A percentile compares a stretch with the other conserved stretches of the same genome.
Conservation (phyloP, 1,284 basidiomycete species). For the Microbotryomycetes sp. region DNA sequence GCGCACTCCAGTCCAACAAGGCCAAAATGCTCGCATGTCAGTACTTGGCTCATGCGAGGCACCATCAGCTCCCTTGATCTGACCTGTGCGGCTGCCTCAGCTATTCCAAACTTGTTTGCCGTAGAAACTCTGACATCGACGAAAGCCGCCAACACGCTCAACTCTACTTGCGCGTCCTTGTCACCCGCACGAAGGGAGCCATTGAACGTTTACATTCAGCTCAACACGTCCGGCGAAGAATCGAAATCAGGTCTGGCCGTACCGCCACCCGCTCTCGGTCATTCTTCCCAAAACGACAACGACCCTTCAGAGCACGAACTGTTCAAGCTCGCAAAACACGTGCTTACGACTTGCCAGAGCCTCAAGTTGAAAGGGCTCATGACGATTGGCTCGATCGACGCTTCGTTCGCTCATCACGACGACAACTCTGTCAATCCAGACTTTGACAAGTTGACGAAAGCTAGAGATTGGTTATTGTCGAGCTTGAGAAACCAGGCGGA, state of each 20-base stretch:
- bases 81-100: conserved; percentile 44
- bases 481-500: conserved; percentile 38
- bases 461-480: conserved; percentile 51
- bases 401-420: conserved; percentile 52
- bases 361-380: conserved; percentile 79
- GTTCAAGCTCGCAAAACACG: conserved; percentile 59
- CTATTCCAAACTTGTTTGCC: conserved; percentile 77
- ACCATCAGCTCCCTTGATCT: background rate
- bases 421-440: conserved; percentile 65
- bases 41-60: conserved; percentile 32
- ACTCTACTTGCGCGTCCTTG: conserved; percentile 60
- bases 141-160: conserved; percentile 76
- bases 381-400: conserved; percentile 84
- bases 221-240: conserved; percentile 90
- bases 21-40: conserved; percentile 78
- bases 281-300: conserved; percentile 32
- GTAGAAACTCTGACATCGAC: conserved; percentile 84
- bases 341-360: conserved; percentile 64
- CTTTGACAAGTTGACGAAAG: conserved; percentile 63
- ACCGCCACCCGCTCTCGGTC: conserved; percentile 42
- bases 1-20: conserved; percentile 90
- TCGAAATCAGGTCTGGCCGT: conserved; percentile 78
- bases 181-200: conserved; percentile 45
- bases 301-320: conserved; percentile 46
- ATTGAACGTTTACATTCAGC: conserved; percentile 75